phyloP scores from a whole-genome alignment of 768 basidiomycete genomes.

The Phaeotremella skinneri region DNA sequence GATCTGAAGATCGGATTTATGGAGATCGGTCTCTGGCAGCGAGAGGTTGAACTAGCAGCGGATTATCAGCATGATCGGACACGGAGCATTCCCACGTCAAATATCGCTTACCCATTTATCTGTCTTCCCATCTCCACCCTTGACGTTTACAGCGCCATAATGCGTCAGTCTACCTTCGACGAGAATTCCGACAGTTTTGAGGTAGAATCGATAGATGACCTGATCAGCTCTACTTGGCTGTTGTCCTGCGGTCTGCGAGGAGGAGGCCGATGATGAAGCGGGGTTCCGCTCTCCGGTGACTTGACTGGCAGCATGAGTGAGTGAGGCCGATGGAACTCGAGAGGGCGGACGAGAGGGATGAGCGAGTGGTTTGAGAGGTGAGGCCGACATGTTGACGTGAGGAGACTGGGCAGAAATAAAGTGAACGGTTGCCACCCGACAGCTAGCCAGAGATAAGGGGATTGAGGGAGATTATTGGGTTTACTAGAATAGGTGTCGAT shows the following conservation, averaged over 20 bases:
- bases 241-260: constrained; percentile 12
- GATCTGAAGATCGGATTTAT: constrained; percentile 41
- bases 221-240: constrained; percentile 35
- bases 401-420: not conserved
- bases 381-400: constrained; percentile 10
- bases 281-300: constrained; percentile 5
- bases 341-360: constrained; percentile 9
- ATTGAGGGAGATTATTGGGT: not conserved
- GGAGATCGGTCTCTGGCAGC: constrained; percentile 43
- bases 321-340: not conserved
- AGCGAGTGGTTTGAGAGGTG: constrained; percentile 14
- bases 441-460: not conserved
- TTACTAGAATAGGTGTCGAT: not conserved
- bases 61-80: not conserved
- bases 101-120: constrained; percentile 48
- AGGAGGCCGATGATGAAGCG: constrained; percentile 27
- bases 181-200: constrained; percentile 48
- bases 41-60: constrained; percentile 43
- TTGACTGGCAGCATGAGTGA: not conserved
- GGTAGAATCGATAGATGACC: constrained; percentile 46
- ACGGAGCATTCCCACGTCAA: too few species aligned
- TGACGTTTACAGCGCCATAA: constrained; percentile 20
- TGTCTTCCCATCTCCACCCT: constrained; percentile 25
- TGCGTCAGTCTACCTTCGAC: constrained; percentile 46
- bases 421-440: not conserved